These are phyloP conservation scores for Vitis rotundifolia DNA, from an alignment of 164 flowering plant species.

Conservation along the genomic window DNA sequence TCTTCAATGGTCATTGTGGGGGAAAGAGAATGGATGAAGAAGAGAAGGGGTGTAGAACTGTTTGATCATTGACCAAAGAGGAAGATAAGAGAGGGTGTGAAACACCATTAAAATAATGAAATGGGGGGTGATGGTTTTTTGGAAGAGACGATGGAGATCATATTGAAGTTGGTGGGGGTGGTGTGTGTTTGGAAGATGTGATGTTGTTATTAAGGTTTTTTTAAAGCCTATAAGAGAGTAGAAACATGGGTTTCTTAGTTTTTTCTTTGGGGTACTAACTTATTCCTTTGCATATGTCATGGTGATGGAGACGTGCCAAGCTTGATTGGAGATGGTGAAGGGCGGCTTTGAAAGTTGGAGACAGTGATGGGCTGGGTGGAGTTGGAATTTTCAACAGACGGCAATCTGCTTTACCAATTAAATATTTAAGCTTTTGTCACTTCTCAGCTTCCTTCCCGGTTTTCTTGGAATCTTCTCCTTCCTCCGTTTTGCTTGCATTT, in stretches of 20 bases:
- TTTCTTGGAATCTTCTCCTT: too few relatives aligned
- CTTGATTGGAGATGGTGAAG: too few relatives aligned
- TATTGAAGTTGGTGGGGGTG: slow-evolving; percentile 39
- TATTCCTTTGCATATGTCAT: slow-evolving; percentile 7
- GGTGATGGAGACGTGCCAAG: background rate
- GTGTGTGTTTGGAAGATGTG: slow-evolving; percentile 46
- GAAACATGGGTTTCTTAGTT: slow-evolving; percentile 1
- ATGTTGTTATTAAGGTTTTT: slow-evolving; percentile 21
- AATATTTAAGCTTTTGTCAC: too few relatives aligned
- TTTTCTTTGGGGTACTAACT: slow-evolving; percentile 11
- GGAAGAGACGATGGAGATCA: slow-evolving; percentile 41
- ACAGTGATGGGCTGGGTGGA: background rate
- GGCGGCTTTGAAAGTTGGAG: background rate
- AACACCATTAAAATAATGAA: slow-evolving; percentile 3
- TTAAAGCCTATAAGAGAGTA: background rate
- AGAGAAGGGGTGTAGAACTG: background rate
- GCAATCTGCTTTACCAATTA: too few relatives aligned
- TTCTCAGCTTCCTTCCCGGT: too few relatives aligned
- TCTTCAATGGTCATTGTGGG: slow-evolving; percentile 38
- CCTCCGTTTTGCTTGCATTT: too few relatives aligned
- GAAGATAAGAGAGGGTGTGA: background rate
- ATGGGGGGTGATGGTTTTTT: slow-evolving; percentile 11
- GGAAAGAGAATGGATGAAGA: background rate
- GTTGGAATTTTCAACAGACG: too few relatives aligned
- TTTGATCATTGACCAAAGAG: background rate